Conservation (phyloP, 2,329 filamentous ascomycete genomes). For the Chrysoporthe cubensis region DNA sequence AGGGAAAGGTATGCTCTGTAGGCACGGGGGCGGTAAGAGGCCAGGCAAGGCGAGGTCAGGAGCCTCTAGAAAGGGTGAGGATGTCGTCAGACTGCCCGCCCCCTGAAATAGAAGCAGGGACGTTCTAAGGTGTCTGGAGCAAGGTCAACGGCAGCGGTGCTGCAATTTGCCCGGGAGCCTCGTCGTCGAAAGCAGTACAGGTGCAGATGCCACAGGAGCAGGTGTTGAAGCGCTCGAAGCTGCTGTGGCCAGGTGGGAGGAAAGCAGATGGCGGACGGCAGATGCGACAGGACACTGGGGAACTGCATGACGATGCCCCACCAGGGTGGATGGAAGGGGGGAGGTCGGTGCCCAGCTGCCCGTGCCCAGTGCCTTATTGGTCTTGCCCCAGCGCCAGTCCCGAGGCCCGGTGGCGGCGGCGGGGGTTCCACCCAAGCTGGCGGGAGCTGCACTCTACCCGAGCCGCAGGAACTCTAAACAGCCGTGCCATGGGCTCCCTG, state of each 20-base stretch:
- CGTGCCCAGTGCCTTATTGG: no score
- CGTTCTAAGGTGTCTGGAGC: neutral
- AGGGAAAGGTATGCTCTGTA: neutral
- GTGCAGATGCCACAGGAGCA: neutral
- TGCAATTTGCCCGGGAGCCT: neutral
- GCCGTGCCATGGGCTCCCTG: neutral
- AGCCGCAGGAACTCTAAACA: constrained; percentile 12
- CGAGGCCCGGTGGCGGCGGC: neutral
- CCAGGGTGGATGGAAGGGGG: constrained; percentile 3
- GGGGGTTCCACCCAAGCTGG: constrained; percentile 4
- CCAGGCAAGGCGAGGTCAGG: neutral
- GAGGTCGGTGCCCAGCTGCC: constrained; percentile 7
- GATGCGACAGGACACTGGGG: constrained; percentile 13
- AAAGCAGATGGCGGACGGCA: constrained; percentile 3
- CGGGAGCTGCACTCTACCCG: constrained; percentile 8
- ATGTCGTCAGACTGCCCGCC: neutral
- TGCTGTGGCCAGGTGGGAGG: neutral
- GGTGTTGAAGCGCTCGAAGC: neutral
- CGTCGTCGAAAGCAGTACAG: neutral
- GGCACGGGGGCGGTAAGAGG: neutral
- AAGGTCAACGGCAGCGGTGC: neutral
- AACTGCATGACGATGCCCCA: constrained; percentile 18
- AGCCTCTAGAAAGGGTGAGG: constrained; percentile 9
- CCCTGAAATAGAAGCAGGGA: neutral
- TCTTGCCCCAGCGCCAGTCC: neutral